These are phyloP conservation scores for Coemansia sp. DNA, from an alignment of 192 early-diverging fungal genomes.

Conservation along the genomic window DNA sequence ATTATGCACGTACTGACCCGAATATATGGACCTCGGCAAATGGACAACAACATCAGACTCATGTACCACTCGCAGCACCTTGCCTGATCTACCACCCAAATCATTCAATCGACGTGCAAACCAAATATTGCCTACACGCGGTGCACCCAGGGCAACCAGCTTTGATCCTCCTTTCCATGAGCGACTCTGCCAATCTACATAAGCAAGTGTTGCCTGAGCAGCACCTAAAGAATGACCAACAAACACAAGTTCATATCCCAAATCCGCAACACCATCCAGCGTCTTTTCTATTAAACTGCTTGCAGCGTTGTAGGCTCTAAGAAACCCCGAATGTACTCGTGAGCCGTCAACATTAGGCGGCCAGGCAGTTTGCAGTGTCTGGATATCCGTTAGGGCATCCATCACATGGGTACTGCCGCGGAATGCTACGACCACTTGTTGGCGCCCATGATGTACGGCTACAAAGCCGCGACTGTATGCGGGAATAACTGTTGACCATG, in stretches of 20 bases:
- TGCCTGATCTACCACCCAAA: not conserved
- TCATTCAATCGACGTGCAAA: conserved; percentile 11
- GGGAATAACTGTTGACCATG: conserved; percentile 26
- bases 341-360: conserved; percentile 1
- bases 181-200: conserved; percentile 8
- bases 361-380: conserved; percentile 15
- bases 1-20: conserved; percentile 17
- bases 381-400: conserved; percentile 23
- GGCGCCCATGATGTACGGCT: conserved; percentile 8
- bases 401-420: conserved; percentile 38
- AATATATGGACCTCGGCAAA: conserved; percentile 11
- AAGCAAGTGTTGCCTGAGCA: conserved; percentile 31
- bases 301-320: conserved; percentile 27
- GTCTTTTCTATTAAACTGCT: not conserved
- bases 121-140: conserved; percentile 26
- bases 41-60: conserved; percentile 26
- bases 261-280: not conserved
- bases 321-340: conserved; percentile 31
- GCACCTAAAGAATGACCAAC: conserved; percentile 42
- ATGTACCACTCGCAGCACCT: conserved; percentile 25
- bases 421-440: conserved; percentile 14
- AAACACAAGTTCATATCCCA: conserved; percentile 17
- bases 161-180: not conserved
- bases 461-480: conserved; percentile 35
- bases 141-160: conserved; percentile 32